A percentile compares a stretch with the other conserved stretches of the same genome.
These are phyloP conservation scores for Hanseniaspora singularis DNA, from an alignment of 805 yeast species.

Conservation along the genomic window DNA sequence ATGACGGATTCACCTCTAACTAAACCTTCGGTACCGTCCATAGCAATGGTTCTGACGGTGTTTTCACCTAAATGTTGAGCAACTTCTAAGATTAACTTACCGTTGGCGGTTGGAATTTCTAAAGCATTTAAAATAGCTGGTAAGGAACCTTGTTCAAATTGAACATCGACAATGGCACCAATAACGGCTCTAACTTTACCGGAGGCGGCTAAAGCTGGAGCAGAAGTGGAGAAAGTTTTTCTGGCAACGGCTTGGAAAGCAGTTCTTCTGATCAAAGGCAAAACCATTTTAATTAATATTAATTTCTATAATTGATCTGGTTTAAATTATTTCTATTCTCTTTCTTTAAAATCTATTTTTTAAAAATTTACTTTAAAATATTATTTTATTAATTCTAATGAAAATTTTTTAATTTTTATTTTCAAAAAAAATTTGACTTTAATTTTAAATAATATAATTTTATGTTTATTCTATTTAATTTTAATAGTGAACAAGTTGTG, in stretches of 20 bases:
- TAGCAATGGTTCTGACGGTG: slow-evolving; percentile 99
- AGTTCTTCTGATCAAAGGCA: slow-evolving; percentile 42
- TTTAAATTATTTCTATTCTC: not conserved
- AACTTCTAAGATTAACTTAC: slow-evolving; percentile 87
- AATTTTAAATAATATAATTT: too few relatives aligned
- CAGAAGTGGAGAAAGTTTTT: slow-evolving; percentile 46
- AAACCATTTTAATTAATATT: slow-evolving; percentile 30
- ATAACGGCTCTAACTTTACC: slow-evolving; percentile 95
- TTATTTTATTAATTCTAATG: not conserved
- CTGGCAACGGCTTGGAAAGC: slow-evolving; percentile 73
- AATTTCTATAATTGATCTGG: not conserved
- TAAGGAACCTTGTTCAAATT: slow-evolving; percentile 91
- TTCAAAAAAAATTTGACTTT: too few relatives aligned
- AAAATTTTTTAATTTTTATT: too few relatives aligned
- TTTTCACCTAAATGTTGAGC: slow-evolving; percentile 99
- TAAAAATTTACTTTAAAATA: not conserved
- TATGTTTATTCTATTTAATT: too few relatives aligned
- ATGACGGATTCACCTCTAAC: slow-evolving; percentile 87
- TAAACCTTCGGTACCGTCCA: slow-evolving; percentile 99
- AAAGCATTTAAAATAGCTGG: slow-evolving; percentile 97
- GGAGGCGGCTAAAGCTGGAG: slow-evolving; percentile 41
- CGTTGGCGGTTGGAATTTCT: slow-evolving; percentile 67
- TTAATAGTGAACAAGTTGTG: too few relatives aligned
- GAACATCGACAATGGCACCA: slow-evolving; percentile 99
- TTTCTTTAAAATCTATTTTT: not conserved